Percentiles rank a stretch among this genome's conserved stretches.
These are phyloP conservation scores for Solanum hybrid DNA, from an alignment of 305 asterid genomes.

Conservation along the genomic window DNA sequence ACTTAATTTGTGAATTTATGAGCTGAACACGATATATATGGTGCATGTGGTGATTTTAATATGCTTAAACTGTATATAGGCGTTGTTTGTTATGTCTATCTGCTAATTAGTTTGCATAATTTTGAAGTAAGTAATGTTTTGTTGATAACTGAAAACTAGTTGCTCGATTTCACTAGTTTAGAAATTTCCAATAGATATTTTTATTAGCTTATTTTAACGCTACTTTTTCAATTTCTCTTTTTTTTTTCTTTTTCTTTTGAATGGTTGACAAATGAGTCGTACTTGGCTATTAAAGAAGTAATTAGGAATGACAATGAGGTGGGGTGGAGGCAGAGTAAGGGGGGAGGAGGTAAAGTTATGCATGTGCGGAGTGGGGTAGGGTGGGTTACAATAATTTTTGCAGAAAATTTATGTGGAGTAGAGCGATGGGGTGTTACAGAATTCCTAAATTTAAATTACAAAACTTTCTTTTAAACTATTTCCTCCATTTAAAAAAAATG, in stretches of 20 bases:
- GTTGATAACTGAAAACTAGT: not conserved
- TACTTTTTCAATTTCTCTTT: not conserved
- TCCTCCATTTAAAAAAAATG: too few relatives aligned
- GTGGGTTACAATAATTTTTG: not conserved
- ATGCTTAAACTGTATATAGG: not conserved
- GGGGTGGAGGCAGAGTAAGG: not conserved
- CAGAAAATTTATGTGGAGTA: not conserved
- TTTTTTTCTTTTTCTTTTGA: not conserved
- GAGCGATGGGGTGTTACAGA: not conserved
- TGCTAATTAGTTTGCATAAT: not conserved
- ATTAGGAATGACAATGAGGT: not conserved
- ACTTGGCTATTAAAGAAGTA: not conserved
- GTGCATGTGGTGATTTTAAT: not conserved
- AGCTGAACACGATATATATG: not conserved
- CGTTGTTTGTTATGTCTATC: not conserved
- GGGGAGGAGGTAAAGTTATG: not conserved
- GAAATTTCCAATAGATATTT: not conserved
- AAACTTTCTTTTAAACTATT: not conserved
- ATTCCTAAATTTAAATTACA: not conserved
- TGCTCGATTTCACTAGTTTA: not conserved
- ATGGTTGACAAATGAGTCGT: not conserved
- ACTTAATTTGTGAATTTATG: not conserved
- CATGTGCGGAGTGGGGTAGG: not conserved
- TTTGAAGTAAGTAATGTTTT: not conserved
- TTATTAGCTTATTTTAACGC: not conserved